Base-by-base conservation (phyloP, 2,329 filamentous ascomycete genomes). In the Hortaea werneckii region DNA sequence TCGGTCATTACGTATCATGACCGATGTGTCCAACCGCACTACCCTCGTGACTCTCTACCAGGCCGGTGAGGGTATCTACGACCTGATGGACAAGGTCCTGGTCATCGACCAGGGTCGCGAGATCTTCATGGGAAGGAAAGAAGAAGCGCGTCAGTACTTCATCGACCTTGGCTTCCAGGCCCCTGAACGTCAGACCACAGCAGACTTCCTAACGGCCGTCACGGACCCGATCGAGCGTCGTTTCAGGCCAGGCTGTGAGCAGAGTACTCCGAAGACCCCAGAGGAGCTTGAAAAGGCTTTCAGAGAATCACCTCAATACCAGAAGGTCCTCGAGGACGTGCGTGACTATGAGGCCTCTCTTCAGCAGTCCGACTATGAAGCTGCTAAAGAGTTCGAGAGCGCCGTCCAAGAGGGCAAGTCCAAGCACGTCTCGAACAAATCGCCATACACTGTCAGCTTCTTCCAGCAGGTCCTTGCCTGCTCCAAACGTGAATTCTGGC, bases 51-150 rank as follows among this genome's bases (percentile, higher is more conserved):
- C 83, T 0, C 69, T 87, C 0, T 87, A 87, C 61, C 82, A 85
- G 61, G 81, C 81, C 1, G 79, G 80, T 44, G 79, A 85, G 59
- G 77, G 76, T 20, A 83, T 85, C 49, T 85, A 83, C 57, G 73
- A 80, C 51, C 69, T 84, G 29, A 85, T 89, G 76, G 85, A 92
- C 61, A 89, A 89, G 64, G 85, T 89, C 2, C 64, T 89, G 42
- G 78, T 89, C 13, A 85, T 90, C 44, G 82, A 89, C 53, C 69
- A 78, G 42, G 85, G 85, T 1, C 77, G 80, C 4, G 78, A 81
- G 65, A 76, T 85, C 44, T 86, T 77, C 65, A 78, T 79, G 58
- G 82, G 82, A 0, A 77, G 75, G 2, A 72, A 75, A 3, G 66
- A 68, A n/a, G 70, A 77, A 39, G 82, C 83, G 3, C 75, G 72